Conservation (phyloP, 805 yeast genomes). For the Metschnikowia lochheadii region DNA sequence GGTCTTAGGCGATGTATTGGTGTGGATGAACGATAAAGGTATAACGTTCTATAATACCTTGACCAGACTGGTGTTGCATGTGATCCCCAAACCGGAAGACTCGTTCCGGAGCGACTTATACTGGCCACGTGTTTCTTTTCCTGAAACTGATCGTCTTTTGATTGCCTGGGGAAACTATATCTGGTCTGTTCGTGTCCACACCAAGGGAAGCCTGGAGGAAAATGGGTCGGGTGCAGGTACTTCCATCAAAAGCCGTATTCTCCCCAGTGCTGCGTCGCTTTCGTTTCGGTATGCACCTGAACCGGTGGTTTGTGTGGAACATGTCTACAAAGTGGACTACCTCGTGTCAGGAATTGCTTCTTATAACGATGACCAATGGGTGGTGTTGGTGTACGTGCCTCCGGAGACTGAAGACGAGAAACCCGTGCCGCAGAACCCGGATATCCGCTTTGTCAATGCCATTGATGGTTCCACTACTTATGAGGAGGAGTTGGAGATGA, state of each 20-base stretch:
- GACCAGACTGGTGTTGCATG: conserved; percentile 45
- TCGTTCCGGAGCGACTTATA: conserved; percentile 70
- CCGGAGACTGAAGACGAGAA: conserved; percentile 24
- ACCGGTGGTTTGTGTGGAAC: conserved; percentile 45
- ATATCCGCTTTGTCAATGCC: conserved; percentile 64
- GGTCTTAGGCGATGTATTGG: conserved; percentile 57
- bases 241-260: conserved; percentile 31
- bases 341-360: conserved; percentile 74
- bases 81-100: conserved; percentile 53
- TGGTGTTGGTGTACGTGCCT: conserved; percentile 53
- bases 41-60: conserved; percentile 61
- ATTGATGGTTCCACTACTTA: conserved; percentile 66
- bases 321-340: conserved; percentile 43
- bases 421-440: conserved; percentile 53
- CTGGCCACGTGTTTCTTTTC: conserved; percentile 71
- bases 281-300: conserved; percentile 45
- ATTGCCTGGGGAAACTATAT: conserved; percentile 82
- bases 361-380: conserved; percentile 66
- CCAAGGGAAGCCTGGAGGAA: conserved; percentile 4
- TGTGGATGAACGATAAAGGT: conserved; percentile 86
- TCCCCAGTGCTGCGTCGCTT: conserved; percentile 53
- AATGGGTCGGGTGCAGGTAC: conserved; percentile 14
- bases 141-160: conserved; percentile 61
- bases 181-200: conserved; percentile 56
- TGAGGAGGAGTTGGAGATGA: conserved; percentile 72